These are phyloP conservation scores for Lecanicillium sp. DNA, from an alignment of 2,329 filamentous ascomycete species.

Conservation along the genomic window DNA sequence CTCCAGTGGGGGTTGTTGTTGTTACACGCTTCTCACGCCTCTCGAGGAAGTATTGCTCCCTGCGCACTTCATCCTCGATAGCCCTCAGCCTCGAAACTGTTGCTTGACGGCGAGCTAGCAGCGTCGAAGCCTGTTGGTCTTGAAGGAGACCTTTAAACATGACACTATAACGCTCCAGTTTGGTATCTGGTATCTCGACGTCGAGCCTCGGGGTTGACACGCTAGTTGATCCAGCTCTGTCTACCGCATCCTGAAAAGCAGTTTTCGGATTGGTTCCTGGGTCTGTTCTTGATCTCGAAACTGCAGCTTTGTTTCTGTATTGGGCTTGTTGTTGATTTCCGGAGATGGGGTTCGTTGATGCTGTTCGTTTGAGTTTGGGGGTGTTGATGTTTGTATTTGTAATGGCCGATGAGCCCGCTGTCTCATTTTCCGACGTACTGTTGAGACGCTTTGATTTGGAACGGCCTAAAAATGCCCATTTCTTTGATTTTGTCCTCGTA, in stretches of 20 bases:
- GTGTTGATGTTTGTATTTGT: too few species aligned
- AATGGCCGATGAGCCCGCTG: too few species aligned
- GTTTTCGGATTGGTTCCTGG: not conserved
- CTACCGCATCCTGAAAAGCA: slow-evolving; percentile 3
- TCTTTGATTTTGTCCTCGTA: slow-evolving; percentile 11
- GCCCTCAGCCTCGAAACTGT: slow-evolving; percentile 49
- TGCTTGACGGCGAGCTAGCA: slow-evolving; percentile 50
- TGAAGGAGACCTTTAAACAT: slow-evolving; percentile 79
- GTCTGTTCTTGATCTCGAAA: too few species aligned
- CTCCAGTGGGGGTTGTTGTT: slow-evolving; percentile 33
- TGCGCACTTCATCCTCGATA: slow-evolving; percentile 34
- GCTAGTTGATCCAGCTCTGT: too few species aligned
- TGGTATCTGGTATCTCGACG: slow-evolving; percentile 70
- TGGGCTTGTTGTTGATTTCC: too few species aligned
- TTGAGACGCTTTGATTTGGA: slow-evolving; percentile 4
- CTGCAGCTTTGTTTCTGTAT: too few species aligned
- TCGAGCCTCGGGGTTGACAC: slow-evolving; percentile 41
- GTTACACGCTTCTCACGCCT: slow-evolving; percentile 34
- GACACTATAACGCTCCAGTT: slow-evolving; percentile 84
- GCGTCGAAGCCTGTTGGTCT: slow-evolving; percentile 22
- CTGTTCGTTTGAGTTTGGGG: too few species aligned
- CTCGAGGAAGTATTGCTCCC: slow-evolving; percentile 26
- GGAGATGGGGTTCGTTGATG: too few species aligned
- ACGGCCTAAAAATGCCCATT: slow-evolving; percentile 3
- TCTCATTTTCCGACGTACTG: too few species aligned